Percentiles rank a stretch among this genome's conserved stretches.
Evolutionary conservation across 176 grass and related monocot species (phyloP).

Genomic region (Ampelocalamus luodianensis): DNA sequence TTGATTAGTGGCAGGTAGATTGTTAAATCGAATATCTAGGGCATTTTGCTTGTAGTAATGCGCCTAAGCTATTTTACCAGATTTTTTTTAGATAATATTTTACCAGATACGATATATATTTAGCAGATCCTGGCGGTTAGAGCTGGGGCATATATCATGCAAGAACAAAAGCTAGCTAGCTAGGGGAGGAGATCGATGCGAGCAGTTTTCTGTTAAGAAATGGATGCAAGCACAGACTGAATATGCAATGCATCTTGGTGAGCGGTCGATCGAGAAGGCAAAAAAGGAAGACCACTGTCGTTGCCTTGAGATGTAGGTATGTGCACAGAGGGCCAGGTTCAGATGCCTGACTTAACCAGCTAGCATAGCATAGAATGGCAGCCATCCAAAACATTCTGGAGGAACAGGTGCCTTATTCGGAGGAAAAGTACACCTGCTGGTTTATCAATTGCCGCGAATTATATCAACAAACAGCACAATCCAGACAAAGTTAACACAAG

Average conservation of each 20-base stretch:
- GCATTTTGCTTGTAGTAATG: background rate
- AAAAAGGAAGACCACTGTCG: background rate
- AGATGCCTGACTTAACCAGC: background rate
- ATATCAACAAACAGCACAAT: background rate
- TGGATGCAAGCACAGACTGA: background rate
- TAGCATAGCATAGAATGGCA: background rate
- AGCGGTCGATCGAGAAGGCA: background rate
- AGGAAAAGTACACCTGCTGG: background rate
- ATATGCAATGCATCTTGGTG: background rate
- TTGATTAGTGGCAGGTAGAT: background rate
- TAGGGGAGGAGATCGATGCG: background rate
- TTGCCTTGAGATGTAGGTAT: constrained; percentile 6
- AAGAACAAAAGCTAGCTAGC: background rate
- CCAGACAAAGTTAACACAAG: background rate
- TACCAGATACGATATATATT: background rate
- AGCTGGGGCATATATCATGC: background rate
- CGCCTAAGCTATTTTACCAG: background rate
- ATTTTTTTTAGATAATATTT: too few relatives aligned
- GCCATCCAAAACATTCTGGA: background rate
- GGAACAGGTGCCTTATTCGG: background rate
- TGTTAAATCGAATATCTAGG: background rate
- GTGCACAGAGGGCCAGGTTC: background rate
- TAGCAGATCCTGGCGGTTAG: background rate
- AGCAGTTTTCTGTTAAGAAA: background rate
- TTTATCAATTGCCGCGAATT: background rate